Base-by-base conservation (phyloP, 805 yeast genomes). In the Zygotorulaspora sp. region DNA sequence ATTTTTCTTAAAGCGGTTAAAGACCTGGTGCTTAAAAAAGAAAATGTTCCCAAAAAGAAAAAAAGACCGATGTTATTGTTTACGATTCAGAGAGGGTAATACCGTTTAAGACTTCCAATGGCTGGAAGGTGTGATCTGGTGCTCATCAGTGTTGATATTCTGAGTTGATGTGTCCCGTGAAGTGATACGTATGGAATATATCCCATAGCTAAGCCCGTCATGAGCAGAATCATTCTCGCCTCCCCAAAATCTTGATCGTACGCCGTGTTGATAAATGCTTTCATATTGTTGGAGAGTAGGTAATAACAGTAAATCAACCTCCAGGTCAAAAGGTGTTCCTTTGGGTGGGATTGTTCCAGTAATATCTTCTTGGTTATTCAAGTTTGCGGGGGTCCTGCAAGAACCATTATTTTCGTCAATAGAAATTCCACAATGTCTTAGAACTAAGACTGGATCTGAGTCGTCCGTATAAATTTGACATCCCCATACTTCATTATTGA, bases 401-500 rank as follows among this genome's bases (percentile, higher is more conserved):
- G 44, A 11, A 46, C 57, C 36, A 6, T 47, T 44, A 21, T 57
- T 55, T 12, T 49, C 57, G 9, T 69, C 57, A 36, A 71, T 59
- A 40, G 80, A 68, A 31, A 80, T 62, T 0, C 96, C 96, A 44
- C 78, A 66, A 52, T 92, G 97, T 45, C 77, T 73, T 35, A 90
- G 63, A 0, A 80, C 82, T 4, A 84, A 70, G 24, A 90, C 70
- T 2, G 89, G 65, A 58, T 90, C 96, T 1, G 95, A 83, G 59
- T 90, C 98, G 61, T 92, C 97, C 0, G 97, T 85, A 61, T 90
- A 92, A 1, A 92, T 68, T 30, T 89, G 95, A 2, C 89, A 75
- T 2, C 98, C 98, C 97, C 97, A 90, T 2, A 88, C 46, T 31
- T 74, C 71, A 35, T 77, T 65, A 20, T 81, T 75, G 23, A 49